Percentiles rank a stretch among this genome's conserved stretches.
These are phyloP conservation scores for Blastocystis sp. DNA, from an alignment of 352 stramenopile genomes.

Conservation along the genomic window DNA sequence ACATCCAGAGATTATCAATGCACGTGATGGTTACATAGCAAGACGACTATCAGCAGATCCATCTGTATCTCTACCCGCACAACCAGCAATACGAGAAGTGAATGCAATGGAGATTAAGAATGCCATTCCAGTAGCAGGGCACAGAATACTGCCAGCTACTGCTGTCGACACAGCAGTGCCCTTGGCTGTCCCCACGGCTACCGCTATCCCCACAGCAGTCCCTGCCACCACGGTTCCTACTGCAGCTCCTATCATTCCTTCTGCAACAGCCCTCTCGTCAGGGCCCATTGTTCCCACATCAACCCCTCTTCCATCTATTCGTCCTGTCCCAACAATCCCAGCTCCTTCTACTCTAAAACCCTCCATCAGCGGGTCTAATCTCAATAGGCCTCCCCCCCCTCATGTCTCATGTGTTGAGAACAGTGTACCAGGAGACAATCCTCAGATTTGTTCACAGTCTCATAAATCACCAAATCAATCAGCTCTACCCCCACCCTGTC, in stretches of 20 bases:
- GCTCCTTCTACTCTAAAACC: too few relatives aligned
- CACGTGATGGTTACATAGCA: neutral
- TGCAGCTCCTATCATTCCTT: neutral
- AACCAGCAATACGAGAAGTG: neutral
- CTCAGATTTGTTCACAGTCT: too few relatives aligned
- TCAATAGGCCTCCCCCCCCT: too few relatives aligned
- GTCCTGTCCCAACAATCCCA: too few relatives aligned
- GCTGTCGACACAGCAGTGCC: neutral
- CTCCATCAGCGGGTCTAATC: too few relatives aligned
- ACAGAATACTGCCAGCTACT: neutral
- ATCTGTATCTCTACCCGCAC: neutral
- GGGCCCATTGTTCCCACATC: neutral
- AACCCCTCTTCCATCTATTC: too few relatives aligned
- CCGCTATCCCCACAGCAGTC: neutral
- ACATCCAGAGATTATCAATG: neutral
- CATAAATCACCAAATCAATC: too few relatives aligned
- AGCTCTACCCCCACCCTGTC: too few relatives aligned
- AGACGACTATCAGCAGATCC: neutral
- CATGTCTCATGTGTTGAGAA: too few relatives aligned
- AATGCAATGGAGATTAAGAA: neutral
- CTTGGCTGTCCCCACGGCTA: neutral
- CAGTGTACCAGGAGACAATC: too few relatives aligned
- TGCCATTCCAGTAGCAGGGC: neutral
- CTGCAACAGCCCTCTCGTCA: neutral
- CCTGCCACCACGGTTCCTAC: neutral